Base-by-base conservation (phyloP, 139 green algal species). In the Picochlorum sp. region DNA sequence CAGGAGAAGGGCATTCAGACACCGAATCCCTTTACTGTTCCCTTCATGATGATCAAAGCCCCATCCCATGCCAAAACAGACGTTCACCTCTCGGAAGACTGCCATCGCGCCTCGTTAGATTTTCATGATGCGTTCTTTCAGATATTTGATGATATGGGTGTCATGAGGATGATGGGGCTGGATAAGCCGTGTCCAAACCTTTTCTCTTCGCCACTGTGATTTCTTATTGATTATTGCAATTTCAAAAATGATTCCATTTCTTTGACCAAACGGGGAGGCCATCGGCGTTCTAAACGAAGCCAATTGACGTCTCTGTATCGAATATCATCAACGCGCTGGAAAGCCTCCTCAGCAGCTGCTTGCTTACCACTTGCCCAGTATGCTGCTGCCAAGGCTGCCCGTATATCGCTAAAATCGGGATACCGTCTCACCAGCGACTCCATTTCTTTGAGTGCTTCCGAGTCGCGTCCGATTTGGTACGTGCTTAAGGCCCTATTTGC, bases 1-100 rank as follows among this genome's bases (percentile, higher is more conserved):
- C 24, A 28, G 11, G 23, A 23, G 30, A 49, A 57, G 1, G 63
- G 60, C 7, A n/a, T 45, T 7, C 32, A 51, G 3, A 62, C 44
- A 7, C 74, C 77, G 16, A 89, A 81, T 4, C 64, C 80, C 18
- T 76, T 96, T n/a, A 74, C 79, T 24, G 80, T 96, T 59, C 90
- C 90, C 23, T 97, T 97, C 76, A 87, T 97, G 51, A 79, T 41
- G 38, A 15, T 75, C 60, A 76, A 92, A 78, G 88, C 84, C 18
- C 78, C 82, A 46, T 77, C 72, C 0, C 75, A 91, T 9, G 89
- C 90, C 4, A 84, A 76, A 20, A 82, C 96, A 41, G 88, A 97
- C 44, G 78, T 97, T 2, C 73, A 90, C 58, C 92, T 97, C 28
- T 87, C 78, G 2, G 76, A 92, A 32, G 81, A 96, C 77, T 81